Percentiles rank a stretch among this genome's conserved stretches.
phyloP scores from a whole-genome alignment of 192 early-diverging fungal species.

The Umbelopsis sp. region DNA sequence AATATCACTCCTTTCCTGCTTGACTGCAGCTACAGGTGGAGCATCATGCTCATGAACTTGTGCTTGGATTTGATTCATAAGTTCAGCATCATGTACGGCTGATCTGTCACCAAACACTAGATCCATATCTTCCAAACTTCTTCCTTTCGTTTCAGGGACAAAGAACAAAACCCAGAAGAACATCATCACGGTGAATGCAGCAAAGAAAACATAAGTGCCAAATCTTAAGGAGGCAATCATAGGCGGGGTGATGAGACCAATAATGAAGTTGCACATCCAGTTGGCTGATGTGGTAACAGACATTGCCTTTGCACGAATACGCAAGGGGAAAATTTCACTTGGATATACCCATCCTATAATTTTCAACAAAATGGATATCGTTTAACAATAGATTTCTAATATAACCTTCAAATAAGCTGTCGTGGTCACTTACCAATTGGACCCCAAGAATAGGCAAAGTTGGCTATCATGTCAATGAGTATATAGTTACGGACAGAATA shows the following conservation, averaged over 20 bases:
- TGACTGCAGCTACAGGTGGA: background rate
- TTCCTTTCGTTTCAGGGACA: constrained; percentile 69
- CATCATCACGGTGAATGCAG: constrained; percentile 46
- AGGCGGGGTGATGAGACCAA: constrained; percentile 65
- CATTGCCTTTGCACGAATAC: constrained; percentile 78
- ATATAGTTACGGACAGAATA: background rate
- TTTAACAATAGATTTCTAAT: no score
- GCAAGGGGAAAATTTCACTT: constrained; percentile 78
- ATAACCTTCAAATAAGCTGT: constrained; percentile 3
- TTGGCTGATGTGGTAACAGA: constrained; percentile 75
- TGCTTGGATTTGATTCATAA: constrained; percentile 23
- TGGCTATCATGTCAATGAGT: constrained; percentile 18
- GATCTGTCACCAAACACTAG: constrained; percentile 52
- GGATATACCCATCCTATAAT: constrained; percentile 27
- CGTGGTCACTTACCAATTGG: constrained; percentile 55
- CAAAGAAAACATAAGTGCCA: constrained; percentile 65
- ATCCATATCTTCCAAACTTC: constrained; percentile 75
- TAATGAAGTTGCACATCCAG: constrained; percentile 80
- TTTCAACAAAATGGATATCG: no score
- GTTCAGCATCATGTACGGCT: constrained; percentile 23
- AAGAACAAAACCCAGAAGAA: constrained; percentile 59
- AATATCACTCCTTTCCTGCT: background rate
- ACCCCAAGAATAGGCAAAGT: constrained; percentile 81
- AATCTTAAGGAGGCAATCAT: constrained; percentile 57
- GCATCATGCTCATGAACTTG: constrained; percentile 13